Evolutionary conservation across 495 filamentous ascomycete species (phyloP).

Genomic region (Aspergillus indologenus): DNA sequence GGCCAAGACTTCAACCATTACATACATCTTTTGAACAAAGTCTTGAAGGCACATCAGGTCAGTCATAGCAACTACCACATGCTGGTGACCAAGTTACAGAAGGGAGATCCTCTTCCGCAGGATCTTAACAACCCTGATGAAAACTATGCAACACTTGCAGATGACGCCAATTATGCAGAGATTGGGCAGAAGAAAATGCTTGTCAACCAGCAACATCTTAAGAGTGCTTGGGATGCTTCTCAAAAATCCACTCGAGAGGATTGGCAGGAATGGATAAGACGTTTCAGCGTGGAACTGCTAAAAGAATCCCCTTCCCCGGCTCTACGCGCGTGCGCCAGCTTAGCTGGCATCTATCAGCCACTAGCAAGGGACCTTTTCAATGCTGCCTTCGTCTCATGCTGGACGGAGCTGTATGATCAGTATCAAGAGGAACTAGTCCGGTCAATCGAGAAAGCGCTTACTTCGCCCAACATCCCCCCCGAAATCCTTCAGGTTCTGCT

Average conservation of each 20-base stretch:
- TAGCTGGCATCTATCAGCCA: constrained; percentile 87
- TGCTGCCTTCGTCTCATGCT: constrained; percentile 96
- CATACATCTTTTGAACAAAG: constrained; percentile 83
- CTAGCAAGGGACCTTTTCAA: constrained; percentile 95
- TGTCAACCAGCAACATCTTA: constrained; percentile 94
- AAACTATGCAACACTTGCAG: constrained; percentile 69
- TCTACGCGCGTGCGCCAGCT: constrained; percentile 83
- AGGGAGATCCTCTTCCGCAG: constrained; percentile 88
- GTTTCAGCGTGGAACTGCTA: constrained; percentile 92
- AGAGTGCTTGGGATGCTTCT: constrained; percentile 94
- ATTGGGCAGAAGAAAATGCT: constrained; percentile 89
- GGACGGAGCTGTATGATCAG: constrained; percentile 94
- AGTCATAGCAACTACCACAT: constrained; percentile 86
- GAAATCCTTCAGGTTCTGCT: constrained; percentile 92
- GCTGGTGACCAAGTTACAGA: constrained; percentile 85
- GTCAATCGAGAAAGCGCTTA: constrained; percentile 92
- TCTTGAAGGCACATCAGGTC: constrained; percentile 62
- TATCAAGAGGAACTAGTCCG: constrained; percentile 93
- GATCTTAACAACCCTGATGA: constrained; percentile 91
- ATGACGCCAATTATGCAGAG: constrained; percentile 77
- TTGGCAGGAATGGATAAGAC: constrained; percentile 98
- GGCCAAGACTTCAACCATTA: constrained; percentile 94
- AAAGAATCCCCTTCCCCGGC: constrained; percentile 96
- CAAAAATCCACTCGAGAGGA: constrained; percentile 95
- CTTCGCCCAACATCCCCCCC: constrained; percentile 86